Percentiles rank a stretch among this genome's conserved stretches.
Evolutionary conservation across 495 filamentous ascomycete species (phyloP).

Genomic region (Penicillium steckii): DNA sequence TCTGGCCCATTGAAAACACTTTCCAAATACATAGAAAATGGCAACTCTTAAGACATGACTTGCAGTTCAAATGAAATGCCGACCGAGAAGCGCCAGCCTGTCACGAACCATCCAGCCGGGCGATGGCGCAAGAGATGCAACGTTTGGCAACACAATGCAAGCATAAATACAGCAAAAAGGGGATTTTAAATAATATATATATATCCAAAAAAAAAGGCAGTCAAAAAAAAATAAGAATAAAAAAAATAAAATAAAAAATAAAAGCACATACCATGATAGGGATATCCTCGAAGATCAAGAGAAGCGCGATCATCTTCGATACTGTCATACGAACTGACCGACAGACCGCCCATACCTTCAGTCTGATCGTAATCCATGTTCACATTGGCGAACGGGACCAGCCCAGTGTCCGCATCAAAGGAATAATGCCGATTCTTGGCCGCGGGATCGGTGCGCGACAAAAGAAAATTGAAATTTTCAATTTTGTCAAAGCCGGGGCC

Average conservation of each 20-base stretch:
- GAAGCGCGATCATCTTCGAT: conserved; percentile 46
- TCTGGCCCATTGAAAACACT: too few relatives aligned
- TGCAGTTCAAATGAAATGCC: background rate
- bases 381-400: conserved; percentile 37
- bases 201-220: conserved; percentile 6
- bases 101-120: conserved; percentile 30
- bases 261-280: conserved; percentile 43
- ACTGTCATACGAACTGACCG: conserved; percentile 51
- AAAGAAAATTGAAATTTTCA: conserved; percentile 45
- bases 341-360: conserved; percentile 47
- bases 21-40: background rate
- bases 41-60: conserved; percentile 1
- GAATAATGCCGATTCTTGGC: conserved; percentile 43
- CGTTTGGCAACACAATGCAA: conserved; percentile 26
- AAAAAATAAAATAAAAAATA: conserved; percentile 2
- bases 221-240: conserved; percentile 10
- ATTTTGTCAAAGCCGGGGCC: conserved; percentile 38
- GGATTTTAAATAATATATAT: conserved; percentile 1
- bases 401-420: conserved; percentile 41
- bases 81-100: background rate
- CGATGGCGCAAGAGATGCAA: conserved; percentile 44
- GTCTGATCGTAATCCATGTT: conserved; percentile 49
- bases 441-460: conserved; percentile 39
- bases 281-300: conserved; percentile 44
- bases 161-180: background rate